Conservation (phyloP, 2,329 filamentous ascomycete species). For the Cyphellophora europaea region DNA sequence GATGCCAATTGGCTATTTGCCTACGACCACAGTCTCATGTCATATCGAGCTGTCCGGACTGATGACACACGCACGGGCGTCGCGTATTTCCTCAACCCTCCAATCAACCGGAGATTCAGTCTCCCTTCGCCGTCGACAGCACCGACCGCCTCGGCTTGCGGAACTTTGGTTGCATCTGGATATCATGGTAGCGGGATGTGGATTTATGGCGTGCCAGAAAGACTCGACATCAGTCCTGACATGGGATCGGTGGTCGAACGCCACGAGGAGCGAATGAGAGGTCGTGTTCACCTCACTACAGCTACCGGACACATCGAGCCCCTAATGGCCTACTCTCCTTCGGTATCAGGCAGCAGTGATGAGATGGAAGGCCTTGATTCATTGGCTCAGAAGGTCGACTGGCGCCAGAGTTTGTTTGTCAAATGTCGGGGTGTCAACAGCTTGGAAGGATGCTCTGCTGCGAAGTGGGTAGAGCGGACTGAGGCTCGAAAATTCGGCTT, state of each 20-base stretch:
- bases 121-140: constrained; percentile 59
- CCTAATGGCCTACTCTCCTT: constrained; percentile 20
- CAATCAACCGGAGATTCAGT: constrained; percentile 33
- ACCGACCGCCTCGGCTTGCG: constrained; percentile 58
- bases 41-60: constrained; percentile 66
- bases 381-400: constrained; percentile 41
- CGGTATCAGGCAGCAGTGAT: constrained; percentile 18
- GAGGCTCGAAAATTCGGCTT: constrained; percentile 35
- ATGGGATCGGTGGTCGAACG: constrained; percentile 20
- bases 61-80: constrained; percentile 68
- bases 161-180: constrained; percentile 64
- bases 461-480: constrained; percentile 60
- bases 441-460: constrained; percentile 55
- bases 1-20: constrained; percentile 70
- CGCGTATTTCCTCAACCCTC: constrained; percentile 68
- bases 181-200: constrained; percentile 66
- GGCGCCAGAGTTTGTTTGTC: constrained; percentile 60
- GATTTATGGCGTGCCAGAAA: constrained; percentile 69
- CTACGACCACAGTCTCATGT: constrained; percentile 67
- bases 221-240: constrained; percentile 48
- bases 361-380: constrained; percentile 24
- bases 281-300: constrained; percentile 12
- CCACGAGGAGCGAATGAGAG: constrained; percentile 15
- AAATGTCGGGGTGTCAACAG: constrained; percentile 57
- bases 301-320: constrained; percentile 18